Evolutionary conservation across 805 yeast genomes (phyloP), one percentile per base, ranked within the genome.

Genomic region (Komagataella pastoris): DNA sequence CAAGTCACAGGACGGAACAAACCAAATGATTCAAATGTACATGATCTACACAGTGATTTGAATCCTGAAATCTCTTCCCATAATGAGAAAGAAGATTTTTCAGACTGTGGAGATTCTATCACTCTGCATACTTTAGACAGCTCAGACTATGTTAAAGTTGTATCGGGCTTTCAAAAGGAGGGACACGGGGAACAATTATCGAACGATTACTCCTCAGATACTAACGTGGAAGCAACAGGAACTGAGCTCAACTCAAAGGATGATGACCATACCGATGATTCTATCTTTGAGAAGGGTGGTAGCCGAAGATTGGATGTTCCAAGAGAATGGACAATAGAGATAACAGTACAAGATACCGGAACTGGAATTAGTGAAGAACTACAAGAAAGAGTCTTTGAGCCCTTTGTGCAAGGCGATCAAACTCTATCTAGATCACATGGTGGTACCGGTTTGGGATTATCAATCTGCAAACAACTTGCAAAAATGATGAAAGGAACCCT

Each of bases 371-470:
- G 88, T 46, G 81, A 83, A 12, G 80, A 83, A 1, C 66, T 89
- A 51, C 97, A 87, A 60, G 81, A 81, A 47, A 80, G 85, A 54
- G 95, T 91, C 1, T 91, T 91, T 65, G 97, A 93, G 60, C 97
- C 98, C 1, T 91, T 91, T 70, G 89, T 90, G 17, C 99, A 91
- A 68, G 99, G 98, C 51, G 98, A 91, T 61, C 47, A 44, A 10
- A 44, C 47, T 10, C 72, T 88, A 24, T 86, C 96, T 4, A 75
- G 96, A 61, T 87, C 90, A 53, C 83, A 85, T 61, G 97, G 98
- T 53, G 99, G 99, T 57, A 93, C 97, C 0, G 99, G 98, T 2
- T 72, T 91, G 49, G 99, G 99, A 1, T 74, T 91, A 47, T 72
- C 77, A 4, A 88, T 88, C 59, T 89, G 96, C 65, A 71, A 85